Base-by-base conservation (phyloP, 2,329 filamentous ascomycete species). In the Stachybotrys echinatus region DNA sequence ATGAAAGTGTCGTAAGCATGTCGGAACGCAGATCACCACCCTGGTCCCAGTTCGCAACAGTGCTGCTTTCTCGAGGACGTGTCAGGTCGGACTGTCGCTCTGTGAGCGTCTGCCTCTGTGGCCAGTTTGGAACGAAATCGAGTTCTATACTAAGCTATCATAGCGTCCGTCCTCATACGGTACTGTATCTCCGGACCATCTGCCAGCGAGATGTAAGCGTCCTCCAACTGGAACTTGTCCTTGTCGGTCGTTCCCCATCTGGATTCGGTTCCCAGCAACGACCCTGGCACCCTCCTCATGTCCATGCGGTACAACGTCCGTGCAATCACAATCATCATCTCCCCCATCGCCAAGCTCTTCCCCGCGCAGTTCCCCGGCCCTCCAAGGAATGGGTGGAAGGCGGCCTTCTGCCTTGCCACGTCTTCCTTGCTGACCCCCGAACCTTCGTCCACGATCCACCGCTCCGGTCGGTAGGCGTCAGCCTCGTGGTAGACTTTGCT, bases 371-470 rank as follows among this genome's bases (percentile, higher is more conserved):
- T 37, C n/a, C 44, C 44, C 14, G 23, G 23, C 7, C 44, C 44
- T 8, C 23, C 18, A 4, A 46, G 23, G 18, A 46, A 46, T 4
- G 44, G 44, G 44, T 46, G 12, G 20, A 46, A 46, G 12, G 20
- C 27, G 23, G 44, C 27, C 27, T 18, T 18, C 6, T 31, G 14
- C 23, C 12, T 17, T n/a, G 12, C 12, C 6, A 46, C 44, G 5
- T n/a, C 3, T 17, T 46, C 44, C 18, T 46, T 46, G 23, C 23
- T 46, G 12, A 37, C 14, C 10, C 44, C 44, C 5, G 44, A 14
- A 19, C n/a, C 23, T 27, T 46, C 44, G 20, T 46, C 23, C 23
- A 46, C 44, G 12, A 46, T 46, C 44, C 44, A 46, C 23, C 44
- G 44, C 23, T 46, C 44, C 4, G 44, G 44, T 3, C 44, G 4